Conservation (phyloP, 2,329 filamentous ascomycete genomes). For the Talaromyces sp. region DNA sequence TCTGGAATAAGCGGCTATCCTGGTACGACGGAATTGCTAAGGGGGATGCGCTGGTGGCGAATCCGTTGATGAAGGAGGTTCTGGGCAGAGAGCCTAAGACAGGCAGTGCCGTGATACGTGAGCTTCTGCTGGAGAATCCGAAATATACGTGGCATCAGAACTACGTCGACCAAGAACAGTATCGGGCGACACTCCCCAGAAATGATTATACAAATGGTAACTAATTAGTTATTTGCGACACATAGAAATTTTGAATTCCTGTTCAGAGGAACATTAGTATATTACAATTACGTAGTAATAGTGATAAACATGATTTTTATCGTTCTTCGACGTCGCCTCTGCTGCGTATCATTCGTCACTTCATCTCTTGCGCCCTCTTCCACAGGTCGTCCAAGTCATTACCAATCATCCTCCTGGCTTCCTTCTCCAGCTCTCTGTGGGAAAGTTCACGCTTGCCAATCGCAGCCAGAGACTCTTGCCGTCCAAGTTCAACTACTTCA, state of each 20-base stretch:
- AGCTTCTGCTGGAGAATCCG: slow-evolving; percentile 22
- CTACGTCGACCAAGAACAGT: slow-evolving; percentile 20
- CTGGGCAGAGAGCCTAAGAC: slow-evolving; percentile 39
- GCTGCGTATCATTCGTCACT: not conserved
- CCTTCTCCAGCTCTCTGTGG: slow-evolving; percentile 20
- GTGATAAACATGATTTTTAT: not conserved
- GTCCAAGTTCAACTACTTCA: slow-evolving; percentile 25
- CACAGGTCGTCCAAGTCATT: slow-evolving; percentile 24
- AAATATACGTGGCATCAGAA: slow-evolving; percentile 44
- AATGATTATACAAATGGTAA: not conserved
- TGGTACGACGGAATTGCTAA: slow-evolving; percentile 41
- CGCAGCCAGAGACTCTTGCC: slow-evolving; percentile 23
- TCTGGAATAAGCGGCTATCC: slow-evolving; percentile 36
- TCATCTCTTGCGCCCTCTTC: slow-evolving; percentile 8
- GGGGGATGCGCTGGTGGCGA: slow-evolving; percentile 40
- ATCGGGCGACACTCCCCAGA: slow-evolving; percentile 4
- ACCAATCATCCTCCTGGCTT: slow-evolving; percentile 24
- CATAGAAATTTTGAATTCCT: no score
- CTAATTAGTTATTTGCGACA: no score
- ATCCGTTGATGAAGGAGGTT: slow-evolving; percentile 38
- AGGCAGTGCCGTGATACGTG: slow-evolving; percentile 30
- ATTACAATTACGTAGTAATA: not conserved
- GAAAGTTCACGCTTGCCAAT: slow-evolving; percentile 23
- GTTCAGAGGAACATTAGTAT: not conserved
- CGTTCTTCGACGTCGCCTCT: not conserved